A percentile compares a stretch with the other conserved stretches of the same genome.
These are phyloP conservation scores for Aureobasidium melanogenum DNA, from an alignment of 2,329 filamentous ascomycete genomes.

Conservation along the genomic window DNA sequence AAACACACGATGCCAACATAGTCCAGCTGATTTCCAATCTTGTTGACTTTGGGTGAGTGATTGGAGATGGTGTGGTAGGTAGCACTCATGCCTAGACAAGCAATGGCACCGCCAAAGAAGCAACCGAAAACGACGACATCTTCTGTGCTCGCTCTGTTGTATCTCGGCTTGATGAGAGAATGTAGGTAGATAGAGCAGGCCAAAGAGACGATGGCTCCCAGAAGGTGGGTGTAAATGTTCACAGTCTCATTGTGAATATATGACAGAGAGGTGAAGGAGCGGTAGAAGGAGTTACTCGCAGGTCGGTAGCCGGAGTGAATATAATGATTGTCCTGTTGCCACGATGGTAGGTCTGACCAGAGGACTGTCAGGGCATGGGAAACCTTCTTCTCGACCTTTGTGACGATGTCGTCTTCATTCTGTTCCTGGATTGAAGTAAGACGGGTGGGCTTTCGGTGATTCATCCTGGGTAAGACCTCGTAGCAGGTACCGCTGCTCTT, in stretches of 20 bases:
- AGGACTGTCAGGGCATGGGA: conserved; percentile 35
- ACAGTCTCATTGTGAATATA: conserved; percentile 62
- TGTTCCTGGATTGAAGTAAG: background rate
- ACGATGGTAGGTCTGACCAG: conserved; percentile 35
- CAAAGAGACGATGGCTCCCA: conserved; percentile 56
- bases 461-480: background rate
- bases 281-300: conserved; percentile 50
- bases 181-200: conserved; percentile 46
- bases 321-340: conserved; percentile 57
- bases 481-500: background rate
- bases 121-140: conserved; percentile 68
- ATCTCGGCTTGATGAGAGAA: conserved; percentile 53
- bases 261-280: conserved; percentile 48
- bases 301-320: conserved; percentile 59
- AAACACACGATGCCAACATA: conserved; percentile 89
- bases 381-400: conserved; percentile 24
- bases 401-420: background rate
- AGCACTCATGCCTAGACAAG: conserved; percentile 43
- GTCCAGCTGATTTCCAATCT: conserved; percentile 85
- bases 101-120: conserved; percentile 60
- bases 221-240: conserved; percentile 63
- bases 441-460: background rate
- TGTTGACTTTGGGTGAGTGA: conserved; percentile 68
- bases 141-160: conserved; percentile 48
- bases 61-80: conserved; percentile 80